A percentile compares a stretch with the other conserved stretches of the same genome.
phyloP scores from a whole-genome alignment of 441 rosid species.

The Pelargonium citronellum region DNA sequence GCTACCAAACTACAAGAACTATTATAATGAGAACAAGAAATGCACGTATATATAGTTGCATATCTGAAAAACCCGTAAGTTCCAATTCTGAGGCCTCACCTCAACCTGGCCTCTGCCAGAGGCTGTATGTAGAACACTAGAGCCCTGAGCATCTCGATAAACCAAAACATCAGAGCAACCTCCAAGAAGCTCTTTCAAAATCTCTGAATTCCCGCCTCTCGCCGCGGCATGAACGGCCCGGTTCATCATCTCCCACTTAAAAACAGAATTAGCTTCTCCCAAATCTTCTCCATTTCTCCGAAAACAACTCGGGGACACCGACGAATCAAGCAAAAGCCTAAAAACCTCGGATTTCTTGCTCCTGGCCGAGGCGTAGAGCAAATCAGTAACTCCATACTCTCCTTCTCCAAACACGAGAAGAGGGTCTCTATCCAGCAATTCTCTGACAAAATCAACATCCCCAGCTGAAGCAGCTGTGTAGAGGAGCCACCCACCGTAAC shows the following conservation, averaged over 20 bases:
- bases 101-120: constrained; percentile 77
- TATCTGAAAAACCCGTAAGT: neutral
- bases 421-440: constrained; percentile 63
- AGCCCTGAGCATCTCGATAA: constrained; percentile 61
- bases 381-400: constrained; percentile 83
- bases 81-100: constrained; percentile 31
- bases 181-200: constrained; percentile 42
- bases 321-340: constrained; percentile 41
- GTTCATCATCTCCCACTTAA: constrained; percentile 63
- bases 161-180: constrained; percentile 37
- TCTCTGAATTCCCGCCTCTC: constrained; percentile 80
- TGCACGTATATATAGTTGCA: too few species aligned
- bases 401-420: constrained; percentile 93
- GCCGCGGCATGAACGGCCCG: constrained; percentile 87
- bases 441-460: constrained; percentile 59
- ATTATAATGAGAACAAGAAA: too few species aligned
- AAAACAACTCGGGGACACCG: constrained; percentile 31
- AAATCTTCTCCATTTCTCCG: constrained; percentile 21
- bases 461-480: constrained; percentile 96
- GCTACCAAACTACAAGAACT: too few species aligned
- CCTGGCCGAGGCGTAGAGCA: constrained; percentile 75
- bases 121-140: constrained; percentile 72
- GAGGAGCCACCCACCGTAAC: constrained; percentile 92
- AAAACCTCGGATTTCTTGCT: constrained; percentile 64
- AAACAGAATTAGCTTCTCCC: constrained; percentile 26